phyloP scores from a whole-genome alignment of 2,329 filamentous ascomycete genomes.

The Fusarium sp. region DNA sequence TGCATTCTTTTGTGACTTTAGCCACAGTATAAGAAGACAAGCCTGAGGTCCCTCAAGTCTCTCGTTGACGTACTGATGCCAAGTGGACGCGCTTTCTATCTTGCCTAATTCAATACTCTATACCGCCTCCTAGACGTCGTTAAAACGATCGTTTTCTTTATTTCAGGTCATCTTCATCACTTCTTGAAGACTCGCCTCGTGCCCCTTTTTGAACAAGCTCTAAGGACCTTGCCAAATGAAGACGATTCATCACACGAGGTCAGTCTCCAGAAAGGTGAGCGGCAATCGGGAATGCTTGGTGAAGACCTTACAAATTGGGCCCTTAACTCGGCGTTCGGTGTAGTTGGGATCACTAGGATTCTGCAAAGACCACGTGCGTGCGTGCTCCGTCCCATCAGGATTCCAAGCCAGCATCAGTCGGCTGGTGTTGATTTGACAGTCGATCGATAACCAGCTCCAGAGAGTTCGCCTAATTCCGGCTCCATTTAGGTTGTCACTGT shows the following conservation, averaged over 20 bases:
- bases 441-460: neutral
- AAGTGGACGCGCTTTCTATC: too few relatives aligned
- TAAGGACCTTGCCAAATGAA: neutral
- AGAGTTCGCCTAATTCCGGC: neutral
- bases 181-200: neutral
- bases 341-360: neutral
- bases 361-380: neutral
- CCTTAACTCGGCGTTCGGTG: accelerated
- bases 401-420: neutral
- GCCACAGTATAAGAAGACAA: too few relatives aligned
- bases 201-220: neutral
- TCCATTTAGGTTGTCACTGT: neutral
- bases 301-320: accelerated
- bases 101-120: neutral
- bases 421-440: neutral
- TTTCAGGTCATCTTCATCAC: neutral
- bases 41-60: neutral
- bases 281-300: neutral
- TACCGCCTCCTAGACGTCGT: neutral
- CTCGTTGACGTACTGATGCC: neutral
- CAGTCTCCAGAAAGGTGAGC: neutral
- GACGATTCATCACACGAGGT: neutral
- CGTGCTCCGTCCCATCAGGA: neutral
- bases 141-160: neutral
- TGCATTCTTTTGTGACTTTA: neutral